A percentile compares a stretch with the other conserved stretches of the same genome.
Evolutionary conservation across 306 rosid species (phyloP).

Genomic region (Elaeagnus macrophylla): DNA sequence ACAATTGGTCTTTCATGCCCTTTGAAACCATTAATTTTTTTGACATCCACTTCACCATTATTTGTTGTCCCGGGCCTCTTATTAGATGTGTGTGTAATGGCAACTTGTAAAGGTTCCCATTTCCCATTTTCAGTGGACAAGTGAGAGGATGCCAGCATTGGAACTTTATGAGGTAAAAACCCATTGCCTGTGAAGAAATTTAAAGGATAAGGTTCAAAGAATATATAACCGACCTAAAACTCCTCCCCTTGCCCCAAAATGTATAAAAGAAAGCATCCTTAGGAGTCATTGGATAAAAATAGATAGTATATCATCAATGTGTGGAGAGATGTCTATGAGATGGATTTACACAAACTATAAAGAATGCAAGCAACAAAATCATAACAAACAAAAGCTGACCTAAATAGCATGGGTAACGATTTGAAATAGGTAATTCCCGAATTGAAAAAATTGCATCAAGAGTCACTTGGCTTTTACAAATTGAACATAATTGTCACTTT

Average conservation of each 20-base stretch:
- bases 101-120: conserved; percentile 6
- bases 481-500: no score
- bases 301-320: not conserved
- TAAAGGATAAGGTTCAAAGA: conserved; percentile 4
- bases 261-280: no score
- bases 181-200: conserved; percentile 13
- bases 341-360: no score
- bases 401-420: no score
- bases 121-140: conserved; percentile 8
- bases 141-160: conserved; percentile 7
- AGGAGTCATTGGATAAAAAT: not conserved
- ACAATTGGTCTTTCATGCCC: conserved; percentile 4
- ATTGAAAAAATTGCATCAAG: no score
- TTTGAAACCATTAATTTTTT: conserved; percentile 5
- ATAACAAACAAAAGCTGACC: no score
- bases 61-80: not conserved
- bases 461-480: no score
- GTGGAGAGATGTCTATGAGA: no score
- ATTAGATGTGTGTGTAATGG: not conserved
- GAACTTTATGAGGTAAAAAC: conserved; percentile 10
- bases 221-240: not conserved
- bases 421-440: no score
- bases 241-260: not conserved
- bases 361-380: no score
- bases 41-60: conserved; percentile 1